Percentiles rank a stretch among this genome's conserved stretches.
phyloP scores from a whole-genome alignment of 768 basidiomycete species.

The Lactarius evosmus region DNA sequence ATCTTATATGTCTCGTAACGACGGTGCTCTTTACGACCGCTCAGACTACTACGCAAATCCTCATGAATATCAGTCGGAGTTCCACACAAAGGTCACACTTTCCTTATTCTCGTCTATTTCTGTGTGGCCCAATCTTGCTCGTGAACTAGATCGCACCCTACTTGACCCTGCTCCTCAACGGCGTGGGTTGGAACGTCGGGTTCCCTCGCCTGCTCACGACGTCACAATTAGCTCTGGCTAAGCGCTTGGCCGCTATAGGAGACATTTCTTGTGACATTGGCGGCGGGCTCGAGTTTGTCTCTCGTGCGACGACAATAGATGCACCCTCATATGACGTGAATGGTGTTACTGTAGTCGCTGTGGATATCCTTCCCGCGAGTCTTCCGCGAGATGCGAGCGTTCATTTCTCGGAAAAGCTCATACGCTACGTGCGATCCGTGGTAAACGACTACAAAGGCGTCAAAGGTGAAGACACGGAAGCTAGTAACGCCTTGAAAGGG shows the following conservation, averaged over 20 bases:
- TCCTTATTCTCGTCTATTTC: neutral
- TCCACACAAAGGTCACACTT: slow-evolving; percentile 56
- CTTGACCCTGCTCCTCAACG: slow-evolving; percentile 81
- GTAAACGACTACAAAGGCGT: slow-evolving; percentile 41
- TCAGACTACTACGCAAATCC: slow-evolving; percentile 74
- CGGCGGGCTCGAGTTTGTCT: slow-evolving; percentile 85
- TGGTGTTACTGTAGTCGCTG: slow-evolving; percentile 75
- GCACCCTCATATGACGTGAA: slow-evolving; percentile 69
- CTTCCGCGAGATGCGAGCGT: slow-evolving; percentile 78
- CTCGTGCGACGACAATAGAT: slow-evolving; percentile 71
- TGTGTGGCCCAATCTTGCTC: neutral
- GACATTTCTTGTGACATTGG: slow-evolving; percentile 91
- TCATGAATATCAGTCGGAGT: slow-evolving; percentile 58
- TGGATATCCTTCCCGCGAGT: slow-evolving; percentile 87
- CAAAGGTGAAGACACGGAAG: slow-evolving; percentile 32
- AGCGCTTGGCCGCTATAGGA: slow-evolving; percentile 66
- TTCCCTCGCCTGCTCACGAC: slow-evolving; percentile 81
- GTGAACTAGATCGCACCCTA: slow-evolving; percentile 73
- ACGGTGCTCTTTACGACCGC: slow-evolving; percentile 58
- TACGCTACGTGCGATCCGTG: slow-evolving; percentile 64
- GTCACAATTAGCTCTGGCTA: slow-evolving; percentile 47
- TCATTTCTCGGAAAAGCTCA: slow-evolving; percentile 65
- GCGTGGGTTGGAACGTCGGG: slow-evolving; percentile 74
- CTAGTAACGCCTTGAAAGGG: slow-evolving; percentile 47
- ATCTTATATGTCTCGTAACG: slow-evolving; percentile 64